Evolutionary conservation across 2,329 filamentous ascomycete species (phyloP).

Genomic region (Colletotrichum sp.): DNA sequence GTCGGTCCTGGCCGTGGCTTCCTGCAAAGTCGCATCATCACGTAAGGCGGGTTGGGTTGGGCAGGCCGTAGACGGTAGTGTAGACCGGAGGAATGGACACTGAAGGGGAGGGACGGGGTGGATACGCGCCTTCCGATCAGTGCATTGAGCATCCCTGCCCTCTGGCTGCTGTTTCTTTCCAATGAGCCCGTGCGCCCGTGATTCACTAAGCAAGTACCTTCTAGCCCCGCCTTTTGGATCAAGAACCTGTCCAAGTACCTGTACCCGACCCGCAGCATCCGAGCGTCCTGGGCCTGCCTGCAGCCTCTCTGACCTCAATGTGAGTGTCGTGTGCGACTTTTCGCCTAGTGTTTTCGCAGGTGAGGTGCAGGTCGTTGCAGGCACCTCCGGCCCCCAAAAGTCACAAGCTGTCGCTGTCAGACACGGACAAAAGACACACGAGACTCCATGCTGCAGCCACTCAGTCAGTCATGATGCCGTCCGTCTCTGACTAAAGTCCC

Average conservation of each 20-base stretch:
- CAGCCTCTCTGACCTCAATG: not conserved
- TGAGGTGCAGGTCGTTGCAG: not conserved
- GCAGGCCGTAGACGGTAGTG: not conserved
- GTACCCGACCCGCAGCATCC: conserved; percentile 17
- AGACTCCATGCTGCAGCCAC: not conserved
- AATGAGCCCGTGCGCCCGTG: not conserved
- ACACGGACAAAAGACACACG: not conserved
- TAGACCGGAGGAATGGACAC: not conserved
- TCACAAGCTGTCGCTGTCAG: not conserved
- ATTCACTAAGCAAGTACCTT: not conserved
- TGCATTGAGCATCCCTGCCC: not conserved
- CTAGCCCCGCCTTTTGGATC: not conserved
- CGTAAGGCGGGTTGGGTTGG: conserved; percentile 5
- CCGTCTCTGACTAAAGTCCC: not conserved
- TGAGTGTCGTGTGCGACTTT: not conserved
- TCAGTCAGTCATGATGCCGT: not conserved
- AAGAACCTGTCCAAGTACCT: conserved; percentile 6
- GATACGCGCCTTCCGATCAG: not conserved
- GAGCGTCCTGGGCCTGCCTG: not conserved
- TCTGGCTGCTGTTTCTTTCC: not conserved
- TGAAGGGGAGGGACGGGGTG: not conserved
- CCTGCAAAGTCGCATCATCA: conserved; percentile 15
- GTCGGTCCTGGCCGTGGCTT: not conserved
- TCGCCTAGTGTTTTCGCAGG: not conserved
- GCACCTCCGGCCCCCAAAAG: not conserved